Base-by-base conservation (phyloP, 108 stramenopile species). In the Stephanodiscus minutulus region DNA sequence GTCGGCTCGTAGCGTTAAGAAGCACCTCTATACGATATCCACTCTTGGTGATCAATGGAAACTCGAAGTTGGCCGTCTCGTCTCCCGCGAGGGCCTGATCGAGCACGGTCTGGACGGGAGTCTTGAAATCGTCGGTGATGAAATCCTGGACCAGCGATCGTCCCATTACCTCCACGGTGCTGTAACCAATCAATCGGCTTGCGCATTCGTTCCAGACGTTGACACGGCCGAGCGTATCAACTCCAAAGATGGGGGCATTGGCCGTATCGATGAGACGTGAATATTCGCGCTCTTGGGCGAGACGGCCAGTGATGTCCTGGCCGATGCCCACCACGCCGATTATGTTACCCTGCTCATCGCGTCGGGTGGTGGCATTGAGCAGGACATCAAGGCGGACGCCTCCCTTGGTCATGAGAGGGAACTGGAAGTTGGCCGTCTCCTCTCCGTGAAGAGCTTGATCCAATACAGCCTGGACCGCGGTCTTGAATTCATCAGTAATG, bases 201-300 rank as follows among this genome's bases (percentile, higher is more conserved):
- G 28, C 68, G 43, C 70, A 41, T n/a, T 27, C 22, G 47, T 73
- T 73, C 72, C 72, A 73, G 1, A 73, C 72, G 28, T 73, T 73
- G 7, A 73, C 72, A 46, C 66, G 48, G 60, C 88, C 89, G 12
- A 83, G 70, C 22, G 36, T 50, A 66, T 89, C 87, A 43, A 92
- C 84, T 8, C 91, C 91, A 46, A 92, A 92, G 62, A 92, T 88
- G 8, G 88, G 87, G 2, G 15, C n/a, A 6, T 29, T 84, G 86
- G 62, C 88, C 88, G 15, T 88, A 82, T 5, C 74, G 79, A 44
- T 92, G 18, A 89, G 54, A 41, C 86, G 33, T 17, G 73, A 48
- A 12, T 85, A 62, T 10, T 82, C 81, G 10, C 61, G 25, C n/a
- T 77, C 84, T 18, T 61, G 52, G 15, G 25, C 47, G 8, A 52